Conservation (phyloP, 495 filamentous ascomycete species). For the Penicillium robsamsonii region DNA sequence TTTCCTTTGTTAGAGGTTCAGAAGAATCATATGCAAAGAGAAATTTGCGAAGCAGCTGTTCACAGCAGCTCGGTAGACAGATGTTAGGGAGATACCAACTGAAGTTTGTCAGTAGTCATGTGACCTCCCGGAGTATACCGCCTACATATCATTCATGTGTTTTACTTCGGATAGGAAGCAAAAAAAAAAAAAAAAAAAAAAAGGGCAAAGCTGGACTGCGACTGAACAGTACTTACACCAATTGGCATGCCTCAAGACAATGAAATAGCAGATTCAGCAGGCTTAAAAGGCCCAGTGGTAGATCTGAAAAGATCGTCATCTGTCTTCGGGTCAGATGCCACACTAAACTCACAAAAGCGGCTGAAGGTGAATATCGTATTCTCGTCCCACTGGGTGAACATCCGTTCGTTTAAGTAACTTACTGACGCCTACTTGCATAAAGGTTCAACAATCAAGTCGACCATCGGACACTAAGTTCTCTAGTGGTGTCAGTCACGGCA, state of each 20-base stretch:
- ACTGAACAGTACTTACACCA: neutral
- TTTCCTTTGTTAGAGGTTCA: constrained; percentile 12
- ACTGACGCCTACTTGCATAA: neutral
- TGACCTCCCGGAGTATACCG: neutral
- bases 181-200: neutral
- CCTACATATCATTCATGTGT: neutral
- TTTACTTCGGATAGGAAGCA: neutral
- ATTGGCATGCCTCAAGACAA: constrained; percentile 1
- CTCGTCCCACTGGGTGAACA: neutral
- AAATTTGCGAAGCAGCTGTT: constrained; percentile 3
- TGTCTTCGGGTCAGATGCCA: neutral
- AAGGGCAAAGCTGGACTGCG: neutral
- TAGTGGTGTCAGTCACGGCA: neutral
- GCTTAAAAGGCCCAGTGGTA: neutral
- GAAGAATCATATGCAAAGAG: constrained; percentile 1
- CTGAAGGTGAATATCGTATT: neutral
- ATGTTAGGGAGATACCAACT: neutral
- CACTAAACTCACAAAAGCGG: neutral
- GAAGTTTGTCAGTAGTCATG: constrained; percentile 2
- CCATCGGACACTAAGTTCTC: neutral
- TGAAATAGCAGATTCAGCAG: neutral
- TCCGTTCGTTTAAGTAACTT: neutral
- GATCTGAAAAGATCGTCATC: constrained; percentile 1
- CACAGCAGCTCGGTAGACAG: neutral
- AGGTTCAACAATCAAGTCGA: neutral